A percentile compares a stretch with the other conserved stretches of the same genome.
Evolutionary conservation across 371 early-diverging fungal genomes (phyloP).

Genomic region (Mucor plumbeus): DNA sequence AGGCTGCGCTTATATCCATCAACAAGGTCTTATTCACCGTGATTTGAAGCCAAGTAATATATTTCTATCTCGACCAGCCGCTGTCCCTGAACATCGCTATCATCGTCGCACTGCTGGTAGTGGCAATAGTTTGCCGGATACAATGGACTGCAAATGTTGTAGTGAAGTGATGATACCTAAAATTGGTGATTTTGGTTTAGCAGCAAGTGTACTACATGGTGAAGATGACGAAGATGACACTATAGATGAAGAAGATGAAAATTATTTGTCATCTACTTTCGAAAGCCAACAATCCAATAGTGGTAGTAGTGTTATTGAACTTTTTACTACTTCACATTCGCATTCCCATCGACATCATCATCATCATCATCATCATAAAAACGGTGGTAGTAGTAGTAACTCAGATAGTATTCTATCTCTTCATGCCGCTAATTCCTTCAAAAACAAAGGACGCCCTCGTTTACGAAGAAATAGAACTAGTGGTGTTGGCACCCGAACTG

Average conservation of each 20-base stretch:
- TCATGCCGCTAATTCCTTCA: background rate
- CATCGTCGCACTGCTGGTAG: background rate
- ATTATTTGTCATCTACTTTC: background rate
- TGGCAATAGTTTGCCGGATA: background rate
- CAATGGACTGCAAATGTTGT: background rate
- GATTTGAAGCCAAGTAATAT: constrained; percentile 86
- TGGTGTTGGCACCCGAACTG: constrained; percentile 79
- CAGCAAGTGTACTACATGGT: constrained; percentile 52
- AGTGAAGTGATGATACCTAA: constrained; percentile 50
- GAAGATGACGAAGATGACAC: constrained; percentile 17
- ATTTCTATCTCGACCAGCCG: constrained; percentile 40
- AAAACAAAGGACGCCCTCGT: constrained; percentile 10
- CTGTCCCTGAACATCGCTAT: background rate
- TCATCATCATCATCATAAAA: background rate
- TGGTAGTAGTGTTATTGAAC: constrained; percentile 2
- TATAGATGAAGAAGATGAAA: constrained; percentile 3
- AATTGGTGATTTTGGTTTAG: constrained; percentile 91
- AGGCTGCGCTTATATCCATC: constrained; percentile 79
- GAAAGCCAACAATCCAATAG: constrained; percentile 10
- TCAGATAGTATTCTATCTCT: constrained; percentile 12
- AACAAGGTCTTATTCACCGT: constrained; percentile 77
- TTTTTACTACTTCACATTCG: constrained; percentile 7
- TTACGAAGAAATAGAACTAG: constrained; percentile 41
- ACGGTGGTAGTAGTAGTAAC: constrained; percentile 1
- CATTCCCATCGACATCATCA: background rate